Percentiles rank a stretch among this genome's conserved stretches.
Evolutionary conservation across 106 monocot species (phyloP).

Genomic region (Platanthera zijinensis): DNA sequence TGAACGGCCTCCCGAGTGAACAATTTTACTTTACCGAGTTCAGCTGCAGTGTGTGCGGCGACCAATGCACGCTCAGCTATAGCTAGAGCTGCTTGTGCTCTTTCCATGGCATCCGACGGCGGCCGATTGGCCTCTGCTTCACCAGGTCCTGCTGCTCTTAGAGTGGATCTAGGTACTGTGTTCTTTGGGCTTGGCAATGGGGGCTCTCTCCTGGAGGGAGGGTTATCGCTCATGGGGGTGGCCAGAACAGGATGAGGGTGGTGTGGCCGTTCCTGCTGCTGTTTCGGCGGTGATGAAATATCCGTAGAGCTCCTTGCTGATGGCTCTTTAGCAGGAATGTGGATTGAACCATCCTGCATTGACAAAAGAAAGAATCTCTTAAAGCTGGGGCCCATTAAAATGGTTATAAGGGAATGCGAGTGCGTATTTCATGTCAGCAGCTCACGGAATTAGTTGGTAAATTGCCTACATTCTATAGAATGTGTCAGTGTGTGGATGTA

Average conservation of each 20-base stretch:
- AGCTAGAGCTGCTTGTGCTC: slow-evolving; percentile 71
- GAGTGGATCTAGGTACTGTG: slow-evolving; percentile 3
- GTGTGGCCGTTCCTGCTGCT: not conserved
- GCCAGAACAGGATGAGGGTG: not conserved
- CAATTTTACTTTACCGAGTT: slow-evolving; percentile 42
- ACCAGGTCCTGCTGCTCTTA: slow-evolving; percentile 1
- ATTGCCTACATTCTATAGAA: too few species aligned
- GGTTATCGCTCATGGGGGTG: not conserved
- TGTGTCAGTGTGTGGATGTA: too few species aligned
- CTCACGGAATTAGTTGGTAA: too few species aligned
- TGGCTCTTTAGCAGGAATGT: slow-evolving; percentile 5
- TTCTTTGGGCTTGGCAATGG: not conserved
- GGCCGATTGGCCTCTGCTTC: slow-evolving; percentile 10
- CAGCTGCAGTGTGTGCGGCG: slow-evolving; percentile 64
- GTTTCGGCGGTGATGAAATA: not conserved
- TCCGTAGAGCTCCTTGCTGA: not conserved
- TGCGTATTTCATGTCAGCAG: too few species aligned
- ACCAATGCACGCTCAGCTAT: slow-evolving; percentile 64
- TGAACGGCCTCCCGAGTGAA: not conserved
- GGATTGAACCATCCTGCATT: slow-evolving; percentile 45
- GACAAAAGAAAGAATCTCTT: not conserved
- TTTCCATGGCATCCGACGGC: slow-evolving; percentile 58
- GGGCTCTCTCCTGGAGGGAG: not conserved
- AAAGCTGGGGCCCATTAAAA: not conserved
- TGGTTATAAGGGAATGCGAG: too few species aligned